Evolutionary conservation across 1,284 basidiomycete genomes (phyloP), one percentile per base, ranked within the genome.

Genomic region (Omphalotus olearius): DNA sequence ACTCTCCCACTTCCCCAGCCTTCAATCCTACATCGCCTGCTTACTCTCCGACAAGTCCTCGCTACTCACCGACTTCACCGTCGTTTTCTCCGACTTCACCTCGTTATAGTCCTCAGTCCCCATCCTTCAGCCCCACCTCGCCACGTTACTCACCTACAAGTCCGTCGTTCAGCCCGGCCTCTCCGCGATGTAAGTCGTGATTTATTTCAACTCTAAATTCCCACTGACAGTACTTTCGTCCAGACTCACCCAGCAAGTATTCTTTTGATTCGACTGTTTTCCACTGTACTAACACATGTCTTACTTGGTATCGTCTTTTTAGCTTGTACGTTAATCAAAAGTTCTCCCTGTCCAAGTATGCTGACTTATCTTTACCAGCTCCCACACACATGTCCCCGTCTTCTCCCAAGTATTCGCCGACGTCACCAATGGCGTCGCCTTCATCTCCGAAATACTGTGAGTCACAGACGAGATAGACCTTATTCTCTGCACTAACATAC

Each of bases 31-130:
- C 90, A 1, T 89, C 88, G 10, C 91, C 89, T 3, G 83, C 83
- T 14, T 93, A 92, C 64, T 94, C 92, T 2, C 93, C 93, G 0
- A 91, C 92, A 1, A 93, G 90, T 58, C 92, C 92, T 25, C 77
- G 83, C 20, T 93, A 92, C 67, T 91, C 88, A 1, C 90, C 90
- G 0, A 89, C 90, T 0, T 91, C 87, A 1, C 91, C 90, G 0
- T 86, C 87, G 13, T 94, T 91, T 75, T 92, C 88, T 3, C 91
- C 91, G 0, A 89, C 91, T 0, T 89, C 85, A 9, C 89, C 88
- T 11, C 78, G 85, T 16, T 91, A 91, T 66, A 89, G 85, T 58
- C 87, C 88, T 1, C 83, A 83, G 61, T 91, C 88, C 0, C 91
- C 91, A 7, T 87, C 86, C 0, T 94, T 93, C 73, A 90, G 85